Base-by-base conservation (phyloP, 2,329 filamentous ascomycete species). In the Cercospora canescens region DNA sequence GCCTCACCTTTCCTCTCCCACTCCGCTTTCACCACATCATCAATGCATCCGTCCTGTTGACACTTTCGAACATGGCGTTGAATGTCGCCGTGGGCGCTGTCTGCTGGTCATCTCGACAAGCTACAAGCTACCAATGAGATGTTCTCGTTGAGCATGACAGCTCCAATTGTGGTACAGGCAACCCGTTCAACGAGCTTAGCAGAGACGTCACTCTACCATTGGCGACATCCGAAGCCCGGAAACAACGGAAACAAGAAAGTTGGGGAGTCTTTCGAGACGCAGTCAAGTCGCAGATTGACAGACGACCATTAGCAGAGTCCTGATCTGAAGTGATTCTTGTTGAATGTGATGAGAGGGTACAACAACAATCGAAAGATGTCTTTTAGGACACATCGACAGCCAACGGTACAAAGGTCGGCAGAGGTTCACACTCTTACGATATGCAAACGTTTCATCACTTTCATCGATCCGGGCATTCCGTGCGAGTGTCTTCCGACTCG, bases 91-190 rank as follows among this genome's bases (percentile, higher is more conserved):
- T 56, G 28, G 30, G 4, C 12, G n/a, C 9, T 11, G 21, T 32
- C 28, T 12, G 9, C 30, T 8, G 28, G 12, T 56, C 52, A 56
- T 0, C 7, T 32, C 24, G 45, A 50, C 28, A 24, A 50, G 45
- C 21, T 28, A 16, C 45, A 26, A 50, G 45, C 45, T 50, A 24
- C 24, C 45, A 62, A 55, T 62, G 45, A 37, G 30, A 11, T 6
- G 11, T 41, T 39, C 32, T 26, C 11, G 48, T 28, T 34, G 32
- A 55, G 30, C 28, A 62, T 62, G 18, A 62, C 48, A 41, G 32
- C 48, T 55, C 48, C 24, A 21, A 62, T 24, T 45, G 45, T 45
- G 60, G 60, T 62, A 62, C 48, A 26, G 60, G 12, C 30, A 34
- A 30, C 48, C 48, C 50, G 21, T 55, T 37, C 52, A 26, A 30